These are phyloP conservation scores for Cyclotella choctawhatcheeana DNA, from an alignment of 108 stramenopile genomes.

Conservation along the genomic window DNA sequence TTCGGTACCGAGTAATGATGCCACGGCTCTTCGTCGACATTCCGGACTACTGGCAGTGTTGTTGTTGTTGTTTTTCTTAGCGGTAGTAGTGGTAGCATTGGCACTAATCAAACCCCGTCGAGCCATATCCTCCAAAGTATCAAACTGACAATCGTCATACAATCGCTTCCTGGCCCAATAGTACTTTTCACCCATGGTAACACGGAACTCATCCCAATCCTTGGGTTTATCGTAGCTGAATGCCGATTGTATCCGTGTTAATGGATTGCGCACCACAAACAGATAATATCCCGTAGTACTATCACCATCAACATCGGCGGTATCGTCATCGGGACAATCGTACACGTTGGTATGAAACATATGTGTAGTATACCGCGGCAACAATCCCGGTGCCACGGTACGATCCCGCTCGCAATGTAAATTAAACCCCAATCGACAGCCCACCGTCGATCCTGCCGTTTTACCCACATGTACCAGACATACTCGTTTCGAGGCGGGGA, in stretches of 20 bases:
- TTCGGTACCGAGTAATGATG: slow-evolving; percentile 2
- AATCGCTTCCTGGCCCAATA: background rate
- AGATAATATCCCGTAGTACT: too few species aligned
- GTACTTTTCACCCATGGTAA: background rate
- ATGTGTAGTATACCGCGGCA: background rate
- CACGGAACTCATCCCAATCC: background rate
- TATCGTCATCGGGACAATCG: background rate
- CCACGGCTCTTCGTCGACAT: slow-evolving; percentile 1
- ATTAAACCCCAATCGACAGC: background rate
- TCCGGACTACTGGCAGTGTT: background rate
- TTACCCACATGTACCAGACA: slow-evolving; percentile 19
- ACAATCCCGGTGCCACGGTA: background rate
- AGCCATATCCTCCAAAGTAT: slow-evolving; percentile 2
- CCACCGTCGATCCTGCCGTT: slow-evolving; percentile 5
- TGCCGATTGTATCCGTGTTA: background rate
- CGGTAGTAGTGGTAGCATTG: too few species aligned
- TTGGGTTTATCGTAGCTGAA: slow-evolving; percentile 4
- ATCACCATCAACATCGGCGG: too few species aligned
- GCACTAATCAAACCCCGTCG: background rate
- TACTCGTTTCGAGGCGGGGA: background rate
- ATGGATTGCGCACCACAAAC: slow-evolving; percentile 7
- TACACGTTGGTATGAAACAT: slow-evolving; percentile 5
- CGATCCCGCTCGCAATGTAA: background rate
- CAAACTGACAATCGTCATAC: slow-evolving; percentile 9
- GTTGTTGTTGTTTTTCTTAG: background rate